Conservation (phyloP, 306 rosid species). For the Vigna unguiculata region DNA sequence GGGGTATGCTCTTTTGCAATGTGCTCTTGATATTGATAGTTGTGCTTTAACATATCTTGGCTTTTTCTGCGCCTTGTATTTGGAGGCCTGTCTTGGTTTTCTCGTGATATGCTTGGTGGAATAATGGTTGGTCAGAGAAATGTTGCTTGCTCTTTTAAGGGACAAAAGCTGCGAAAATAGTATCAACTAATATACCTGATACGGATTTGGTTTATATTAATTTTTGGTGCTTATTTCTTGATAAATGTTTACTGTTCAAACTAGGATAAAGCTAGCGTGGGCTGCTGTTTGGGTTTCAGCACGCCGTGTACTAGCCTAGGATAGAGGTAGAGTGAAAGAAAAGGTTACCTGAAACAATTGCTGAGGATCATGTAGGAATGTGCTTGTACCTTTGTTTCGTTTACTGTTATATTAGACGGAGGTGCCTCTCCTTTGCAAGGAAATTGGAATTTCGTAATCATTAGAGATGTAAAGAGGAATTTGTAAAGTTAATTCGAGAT, state of each 20-base stretch:
- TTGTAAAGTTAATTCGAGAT: slow-evolving; percentile 11
- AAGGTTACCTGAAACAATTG: not conserved
- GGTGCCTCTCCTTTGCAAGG: slow-evolving; percentile 12
- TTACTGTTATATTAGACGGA: not conserved
- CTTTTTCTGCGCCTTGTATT: not conserved
- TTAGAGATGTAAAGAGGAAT: slow-evolving; percentile 11
- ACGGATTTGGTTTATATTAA: not conserved
- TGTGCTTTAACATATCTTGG: not conserved
- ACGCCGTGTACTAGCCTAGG: not conserved
- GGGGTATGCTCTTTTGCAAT: slow-evolving; percentile 13
- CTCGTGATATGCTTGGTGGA: slow-evolving; percentile 25
- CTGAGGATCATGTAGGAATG: not conserved
- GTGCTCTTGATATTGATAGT: not conserved
- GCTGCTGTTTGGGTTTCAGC: slow-evolving; percentile 3
- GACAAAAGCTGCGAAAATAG: slow-evolving; percentile 11
- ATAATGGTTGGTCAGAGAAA: slow-evolving; percentile 25
- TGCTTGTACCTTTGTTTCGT: not conserved
- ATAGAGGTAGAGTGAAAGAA: slow-evolving; percentile 25
- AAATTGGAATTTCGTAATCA: slow-evolving; percentile 10
- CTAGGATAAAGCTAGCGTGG: slow-evolving; percentile 3
- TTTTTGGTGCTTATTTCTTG: slow-evolving; percentile 22
- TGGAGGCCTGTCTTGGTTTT: slow-evolving; percentile 7
- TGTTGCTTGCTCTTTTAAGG: slow-evolving; percentile 19
- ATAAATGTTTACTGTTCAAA: not conserved
- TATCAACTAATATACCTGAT: not conserved